Evolutionary conservation across 129 eudicot species (phyloP).

Genomic region (Ambrosia trifida): DNA sequence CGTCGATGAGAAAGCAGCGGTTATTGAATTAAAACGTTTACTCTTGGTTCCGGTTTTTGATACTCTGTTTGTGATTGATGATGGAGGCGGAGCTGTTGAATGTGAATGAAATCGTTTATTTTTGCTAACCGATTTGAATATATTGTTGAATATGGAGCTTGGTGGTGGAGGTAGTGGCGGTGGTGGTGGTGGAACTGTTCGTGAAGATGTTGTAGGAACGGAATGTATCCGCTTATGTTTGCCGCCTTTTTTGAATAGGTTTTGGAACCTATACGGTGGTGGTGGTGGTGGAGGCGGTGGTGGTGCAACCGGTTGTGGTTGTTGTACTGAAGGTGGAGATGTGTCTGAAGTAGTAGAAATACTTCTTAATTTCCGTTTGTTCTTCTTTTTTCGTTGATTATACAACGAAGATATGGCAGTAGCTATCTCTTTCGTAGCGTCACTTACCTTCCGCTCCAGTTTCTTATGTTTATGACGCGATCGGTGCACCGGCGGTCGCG

Average conservation of each 20-base stretch:
- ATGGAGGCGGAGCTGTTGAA: conserved; percentile 26
- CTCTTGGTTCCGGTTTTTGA: conserved; percentile 51
- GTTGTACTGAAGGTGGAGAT: conserved; percentile 37
- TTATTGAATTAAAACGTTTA: conserved; percentile 35
- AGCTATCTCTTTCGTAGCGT: conserved; percentile 70
- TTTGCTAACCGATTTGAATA: conserved; percentile 55
- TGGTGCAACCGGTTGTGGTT: conserved; percentile 10
- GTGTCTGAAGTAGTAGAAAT: conserved; percentile 37
- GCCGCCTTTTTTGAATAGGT: conserved; percentile 55
- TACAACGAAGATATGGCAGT: conserved; percentile 65
- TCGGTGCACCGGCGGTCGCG: conserved; percentile 28
- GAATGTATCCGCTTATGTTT: conserved; percentile 67
- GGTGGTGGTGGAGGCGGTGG: conserved; percentile 47
- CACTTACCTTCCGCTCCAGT: conserved; percentile 51
- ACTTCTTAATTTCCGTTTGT: conserved; percentile 39
- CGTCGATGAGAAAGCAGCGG: conserved; percentile 38
- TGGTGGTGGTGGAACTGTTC: conserved; percentile 50
- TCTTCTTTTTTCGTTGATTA: conserved; percentile 55
- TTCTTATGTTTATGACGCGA: conserved; percentile 22
- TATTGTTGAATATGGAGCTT: conserved; percentile 55
- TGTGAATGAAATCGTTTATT: conserved; percentile 44
- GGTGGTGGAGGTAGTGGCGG: conserved; percentile 51
- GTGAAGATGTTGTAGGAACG: conserved; percentile 31
- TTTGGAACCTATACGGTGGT: conserved; percentile 53
- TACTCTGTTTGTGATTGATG: conserved; percentile 49